phyloP scores from a whole-genome alignment of 345 rosid genomes.

The Erodium maritimum region DNA sequence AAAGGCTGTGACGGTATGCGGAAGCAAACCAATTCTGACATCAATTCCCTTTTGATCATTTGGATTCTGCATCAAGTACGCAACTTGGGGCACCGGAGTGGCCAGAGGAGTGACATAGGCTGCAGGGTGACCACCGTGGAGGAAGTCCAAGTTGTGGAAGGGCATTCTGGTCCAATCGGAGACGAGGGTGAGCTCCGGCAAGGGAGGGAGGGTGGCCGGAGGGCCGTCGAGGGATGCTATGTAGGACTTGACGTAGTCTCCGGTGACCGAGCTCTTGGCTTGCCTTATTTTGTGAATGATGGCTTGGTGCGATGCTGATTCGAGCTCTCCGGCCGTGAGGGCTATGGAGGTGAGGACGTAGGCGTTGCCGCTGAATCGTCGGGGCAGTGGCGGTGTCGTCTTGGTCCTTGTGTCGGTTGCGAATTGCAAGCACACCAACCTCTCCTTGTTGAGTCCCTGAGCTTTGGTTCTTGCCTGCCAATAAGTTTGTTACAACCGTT shows the following conservation, averaged over 20 bases:
- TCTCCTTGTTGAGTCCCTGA: conserved; percentile 26
- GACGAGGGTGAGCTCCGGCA: conserved; percentile 39
- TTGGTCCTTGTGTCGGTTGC: conserved; percentile 50
- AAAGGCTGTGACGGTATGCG: conserved; percentile 21
- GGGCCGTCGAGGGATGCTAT: conserved; percentile 39
- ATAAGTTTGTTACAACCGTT: too few species aligned
- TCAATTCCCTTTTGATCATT: conserved; percentile 28
- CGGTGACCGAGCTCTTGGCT: conserved; percentile 40
- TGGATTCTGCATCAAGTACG: conserved; percentile 53
- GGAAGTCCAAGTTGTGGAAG: conserved; percentile 44
- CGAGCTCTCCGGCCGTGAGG: conserved; percentile 39
- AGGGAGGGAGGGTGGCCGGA: conserved; percentile 35
- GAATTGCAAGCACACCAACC: conserved; percentile 58
- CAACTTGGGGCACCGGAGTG: conserved; percentile 57
- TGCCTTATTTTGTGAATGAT: conserved; percentile 34
- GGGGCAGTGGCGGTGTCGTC: conserved; percentile 31
- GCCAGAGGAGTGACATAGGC: conserved; percentile 40
- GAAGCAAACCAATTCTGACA: conserved; percentile 44
- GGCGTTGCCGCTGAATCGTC: conserved; percentile 53
- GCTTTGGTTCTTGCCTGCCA: conserved; percentile 47
- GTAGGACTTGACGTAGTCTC: conserved; percentile 42
- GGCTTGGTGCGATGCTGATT: conserved; percentile 19
- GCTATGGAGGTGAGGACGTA: conserved; percentile 47
- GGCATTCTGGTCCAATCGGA: conserved; percentile 75
- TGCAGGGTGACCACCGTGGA: conserved; percentile 18